A percentile compares a stretch with the other conserved stretches of the same genome.
phyloP scores from a whole-genome alignment of 148 eudicot genomes.

The Camellia granthamiana region DNA sequence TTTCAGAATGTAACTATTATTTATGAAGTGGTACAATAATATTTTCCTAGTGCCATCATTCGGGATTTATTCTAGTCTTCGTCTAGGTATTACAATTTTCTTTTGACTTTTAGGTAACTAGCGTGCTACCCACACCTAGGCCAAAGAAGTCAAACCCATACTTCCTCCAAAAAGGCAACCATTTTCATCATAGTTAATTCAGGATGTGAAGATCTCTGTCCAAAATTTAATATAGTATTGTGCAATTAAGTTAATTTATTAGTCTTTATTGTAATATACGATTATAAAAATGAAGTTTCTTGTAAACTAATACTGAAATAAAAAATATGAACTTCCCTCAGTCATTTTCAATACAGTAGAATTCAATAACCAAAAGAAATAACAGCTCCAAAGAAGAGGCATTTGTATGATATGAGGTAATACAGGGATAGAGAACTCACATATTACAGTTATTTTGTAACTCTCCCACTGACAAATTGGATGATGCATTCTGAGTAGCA shows the following conservation, averaged over 20 bases:
- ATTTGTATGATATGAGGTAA: neutral
- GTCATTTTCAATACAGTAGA: neutral
- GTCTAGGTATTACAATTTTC: neutral
- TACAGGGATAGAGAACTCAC: slow-evolving; percentile 42
- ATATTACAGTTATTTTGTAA: slow-evolving; percentile 88
- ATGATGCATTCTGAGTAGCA: slow-evolving; percentile 73
- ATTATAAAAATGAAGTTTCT: neutral
- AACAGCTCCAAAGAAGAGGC: neutral
- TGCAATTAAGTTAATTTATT: neutral
- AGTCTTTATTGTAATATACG: neutral
- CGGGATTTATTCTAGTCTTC: neutral
- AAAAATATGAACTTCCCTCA: too few species aligned
- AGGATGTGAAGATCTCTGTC: neutral
- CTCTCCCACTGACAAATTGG: slow-evolving; percentile 66
- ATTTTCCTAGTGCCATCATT: neutral
- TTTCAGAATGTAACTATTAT: too few species aligned
- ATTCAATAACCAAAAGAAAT: neutral
- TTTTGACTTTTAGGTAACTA: neutral
- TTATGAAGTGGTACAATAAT: neutral
- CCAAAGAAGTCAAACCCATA: neutral
- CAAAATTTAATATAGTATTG: neutral
- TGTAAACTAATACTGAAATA: too few species aligned
- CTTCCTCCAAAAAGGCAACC: neutral
- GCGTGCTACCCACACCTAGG: neutral
- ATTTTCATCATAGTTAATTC: neutral